Evolutionary conservation across 1,139 yeast genomes (phyloP).

Genomic region (Scheffersomyces titani): DNA sequence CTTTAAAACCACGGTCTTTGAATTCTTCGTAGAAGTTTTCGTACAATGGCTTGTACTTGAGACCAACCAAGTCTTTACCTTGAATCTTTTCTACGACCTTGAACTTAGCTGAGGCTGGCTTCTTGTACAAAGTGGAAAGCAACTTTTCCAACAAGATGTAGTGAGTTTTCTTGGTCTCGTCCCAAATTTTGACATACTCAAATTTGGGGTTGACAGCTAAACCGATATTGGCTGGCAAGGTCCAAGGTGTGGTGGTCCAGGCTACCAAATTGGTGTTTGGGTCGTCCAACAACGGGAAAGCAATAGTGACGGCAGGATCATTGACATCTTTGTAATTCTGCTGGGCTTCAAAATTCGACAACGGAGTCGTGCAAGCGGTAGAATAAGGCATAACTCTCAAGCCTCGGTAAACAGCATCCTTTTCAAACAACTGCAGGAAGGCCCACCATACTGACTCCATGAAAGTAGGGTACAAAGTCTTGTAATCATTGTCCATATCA

Average conservation of each 20-base stretch:
- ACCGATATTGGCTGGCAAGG: conserved; percentile 91
- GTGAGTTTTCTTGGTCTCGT: conserved; percentile 79
- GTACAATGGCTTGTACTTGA: conserved; percentile 79
- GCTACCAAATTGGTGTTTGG: conserved; percentile 85
- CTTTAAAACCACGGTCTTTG: conserved; percentile 77
- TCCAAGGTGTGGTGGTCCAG: conserved; percentile 99
- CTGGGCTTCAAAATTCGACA: conserved; percentile 97
- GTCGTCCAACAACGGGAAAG: conserved; percentile 79
- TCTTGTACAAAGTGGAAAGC: conserved; percentile 82
- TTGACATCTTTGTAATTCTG: conserved; percentile 96
- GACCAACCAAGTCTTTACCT: conserved; percentile 81
- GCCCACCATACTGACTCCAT: conserved; percentile 99
- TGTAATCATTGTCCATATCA: conserved; percentile 97
- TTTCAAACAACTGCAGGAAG: conserved; percentile 81
- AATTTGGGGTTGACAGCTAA: conserved; percentile 89
- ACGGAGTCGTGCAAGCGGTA: conserved; percentile 94
- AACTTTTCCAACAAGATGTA: conserved; percentile 83
- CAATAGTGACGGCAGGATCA: conserved; percentile 95
- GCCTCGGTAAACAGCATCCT: conserved; percentile 90
- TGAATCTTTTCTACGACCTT: conserved; percentile 75
- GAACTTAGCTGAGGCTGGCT: conserved; percentile 87
- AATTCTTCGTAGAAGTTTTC: conserved; percentile 76
- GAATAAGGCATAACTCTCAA: conserved; percentile 98
- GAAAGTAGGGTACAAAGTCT: conserved; percentile 90
- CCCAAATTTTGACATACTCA: conserved; percentile 89